These are phyloP conservation scores for Coniochaeta hoffmannii DNA, from an alignment of 2,329 filamentous ascomycete genomes.

Conservation along the genomic window DNA sequence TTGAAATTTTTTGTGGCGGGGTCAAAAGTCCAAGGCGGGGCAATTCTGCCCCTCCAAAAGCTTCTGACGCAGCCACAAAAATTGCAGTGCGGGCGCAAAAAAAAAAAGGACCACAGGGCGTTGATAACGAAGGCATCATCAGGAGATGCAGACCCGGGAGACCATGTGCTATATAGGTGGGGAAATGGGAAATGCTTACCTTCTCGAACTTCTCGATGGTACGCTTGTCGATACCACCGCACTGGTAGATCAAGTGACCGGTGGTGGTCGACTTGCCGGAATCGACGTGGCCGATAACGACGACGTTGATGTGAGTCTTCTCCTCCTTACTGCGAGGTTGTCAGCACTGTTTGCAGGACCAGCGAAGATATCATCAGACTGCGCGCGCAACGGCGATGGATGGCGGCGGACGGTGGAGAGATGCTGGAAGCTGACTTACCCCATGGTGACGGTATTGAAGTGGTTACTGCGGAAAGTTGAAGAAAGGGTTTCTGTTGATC, in stretches of 20 bases:
- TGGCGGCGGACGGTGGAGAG: slow-evolving; percentile 6
- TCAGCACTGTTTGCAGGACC: too few relatives aligned
- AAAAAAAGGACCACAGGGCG: not conserved
- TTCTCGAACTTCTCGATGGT: slow-evolving; percentile 99
- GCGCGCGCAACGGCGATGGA: not conserved
- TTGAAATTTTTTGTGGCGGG: slow-evolving; percentile 2
- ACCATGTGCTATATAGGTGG: slow-evolving; percentile 9
- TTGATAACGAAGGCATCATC: slow-evolving; percentile 9
- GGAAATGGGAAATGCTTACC: slow-evolving; percentile 51
- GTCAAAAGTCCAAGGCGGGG: slow-evolving; percentile 1
- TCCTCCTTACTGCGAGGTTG: slow-evolving; percentile 71
- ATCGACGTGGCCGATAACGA: slow-evolving; percentile 75
- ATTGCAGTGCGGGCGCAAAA: not conserved
- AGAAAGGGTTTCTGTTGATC: not conserved
- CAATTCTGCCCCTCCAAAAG: not conserved
- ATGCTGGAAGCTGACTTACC: slow-evolving; percentile 19
- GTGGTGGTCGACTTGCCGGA: slow-evolving; percentile 97
- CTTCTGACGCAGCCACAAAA: not conserved
- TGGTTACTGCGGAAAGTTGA: not conserved
- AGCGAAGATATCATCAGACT: too few relatives aligned
- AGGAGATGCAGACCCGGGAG: not conserved
- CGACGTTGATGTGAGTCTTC: slow-evolving; percentile 85
- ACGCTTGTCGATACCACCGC: slow-evolving; percentile 99
- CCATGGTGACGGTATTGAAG: slow-evolving; percentile 27
- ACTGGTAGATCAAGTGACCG: slow-evolving; percentile 99